Conservation (phyloP, 306 rosid species). For the Albizia julibrissin region DNA sequence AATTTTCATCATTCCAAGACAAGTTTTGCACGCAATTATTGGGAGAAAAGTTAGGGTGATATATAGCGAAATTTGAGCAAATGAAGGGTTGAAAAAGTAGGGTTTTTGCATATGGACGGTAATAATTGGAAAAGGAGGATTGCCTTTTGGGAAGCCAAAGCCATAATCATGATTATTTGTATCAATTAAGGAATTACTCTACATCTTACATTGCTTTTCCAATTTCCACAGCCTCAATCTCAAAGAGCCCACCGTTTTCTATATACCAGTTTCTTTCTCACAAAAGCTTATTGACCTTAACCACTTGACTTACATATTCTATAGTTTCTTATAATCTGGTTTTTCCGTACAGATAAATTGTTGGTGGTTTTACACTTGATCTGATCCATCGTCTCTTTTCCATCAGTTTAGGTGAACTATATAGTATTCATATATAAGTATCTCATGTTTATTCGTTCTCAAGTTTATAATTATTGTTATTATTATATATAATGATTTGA, state of each 20-base stretch:
- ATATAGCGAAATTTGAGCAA: background rate
- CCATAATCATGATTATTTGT: constrained; percentile 14
- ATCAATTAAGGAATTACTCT: background rate
- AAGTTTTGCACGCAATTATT: background rate
- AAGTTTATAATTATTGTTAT: background rate
- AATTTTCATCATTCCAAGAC: background rate
- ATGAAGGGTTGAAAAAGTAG: background rate
- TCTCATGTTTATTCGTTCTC: constrained; percentile 2
- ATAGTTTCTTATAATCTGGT: background rate
- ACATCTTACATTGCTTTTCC: background rate
- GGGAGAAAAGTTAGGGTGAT: background rate
- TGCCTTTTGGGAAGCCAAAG: constrained; percentile 23
- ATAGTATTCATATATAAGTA: background rate
- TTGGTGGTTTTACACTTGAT: constrained; percentile 22
- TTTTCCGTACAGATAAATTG: background rate
- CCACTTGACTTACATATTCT: background rate
- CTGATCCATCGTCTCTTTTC: background rate
- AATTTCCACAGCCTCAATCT: constrained; percentile 12
- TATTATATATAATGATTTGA: background rate
- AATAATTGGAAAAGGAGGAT: constrained; percentile 20
- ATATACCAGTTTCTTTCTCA: background rate
- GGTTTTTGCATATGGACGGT: background rate
- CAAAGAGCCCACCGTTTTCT: constrained; percentile 30
- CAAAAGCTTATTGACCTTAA: background rate
- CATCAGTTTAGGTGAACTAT: constrained; percentile 22